Evolutionary conservation across 345 rosid species (phyloP).

Genomic region (Mercurialis annua): DNA sequence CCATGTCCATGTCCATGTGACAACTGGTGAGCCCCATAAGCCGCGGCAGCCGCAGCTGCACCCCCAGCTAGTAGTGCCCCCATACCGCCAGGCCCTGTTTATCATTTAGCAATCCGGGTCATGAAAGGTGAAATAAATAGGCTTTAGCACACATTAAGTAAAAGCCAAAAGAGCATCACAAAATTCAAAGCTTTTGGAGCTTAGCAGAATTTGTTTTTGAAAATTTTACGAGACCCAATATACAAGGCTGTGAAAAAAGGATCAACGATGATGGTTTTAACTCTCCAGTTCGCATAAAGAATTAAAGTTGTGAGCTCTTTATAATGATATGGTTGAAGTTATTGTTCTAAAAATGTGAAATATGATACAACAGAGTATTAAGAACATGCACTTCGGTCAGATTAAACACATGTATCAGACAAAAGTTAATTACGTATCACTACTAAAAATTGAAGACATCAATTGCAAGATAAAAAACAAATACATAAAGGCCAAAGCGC

Average conservation of each 20-base stretch:
- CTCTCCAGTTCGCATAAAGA: neutral
- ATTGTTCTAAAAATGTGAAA: no score
- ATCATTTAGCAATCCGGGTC: neutral
- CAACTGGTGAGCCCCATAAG: constrained; percentile 64
- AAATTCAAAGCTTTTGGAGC: neutral
- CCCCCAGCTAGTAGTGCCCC: constrained; percentile 72
- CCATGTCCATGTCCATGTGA: constrained; percentile 56
- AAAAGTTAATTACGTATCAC: neutral
- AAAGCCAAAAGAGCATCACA: neutral
- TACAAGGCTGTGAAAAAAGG: neutral
- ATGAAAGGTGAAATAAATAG: neutral
- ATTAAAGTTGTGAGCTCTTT: neutral
- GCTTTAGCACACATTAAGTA: neutral
- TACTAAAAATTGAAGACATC: neutral
- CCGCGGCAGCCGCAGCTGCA: constrained; percentile 66
- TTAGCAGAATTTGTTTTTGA: neutral
- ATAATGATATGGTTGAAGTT: neutral
- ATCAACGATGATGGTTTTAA: neutral
- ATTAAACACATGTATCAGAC: neutral
- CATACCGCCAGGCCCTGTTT: constrained; percentile 48
- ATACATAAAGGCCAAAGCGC: neutral
- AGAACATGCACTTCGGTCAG: neutral
- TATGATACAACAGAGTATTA: no score
- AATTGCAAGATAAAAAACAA: neutral
- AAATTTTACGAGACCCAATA: neutral